phyloP scores from a whole-genome alignment of 108 stramenopile species.

The Ochromonas danica region DNA sequence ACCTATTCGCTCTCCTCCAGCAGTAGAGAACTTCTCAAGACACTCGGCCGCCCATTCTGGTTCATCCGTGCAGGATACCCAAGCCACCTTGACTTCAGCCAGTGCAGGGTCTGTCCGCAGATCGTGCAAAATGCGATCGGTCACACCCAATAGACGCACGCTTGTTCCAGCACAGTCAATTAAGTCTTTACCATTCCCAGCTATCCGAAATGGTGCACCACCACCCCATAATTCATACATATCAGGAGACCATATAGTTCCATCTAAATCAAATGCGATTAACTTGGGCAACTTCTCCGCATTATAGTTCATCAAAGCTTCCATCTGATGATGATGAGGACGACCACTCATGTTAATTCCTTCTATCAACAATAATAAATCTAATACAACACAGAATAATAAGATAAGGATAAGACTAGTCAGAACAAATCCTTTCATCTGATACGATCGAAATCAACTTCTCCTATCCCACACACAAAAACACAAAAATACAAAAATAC shows the following conservation, averaged over 20 bases:
- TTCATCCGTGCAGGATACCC: conserved; percentile 33
- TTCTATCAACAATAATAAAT: no score
- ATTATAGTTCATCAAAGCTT: no score
- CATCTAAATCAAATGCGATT: conserved; percentile 67
- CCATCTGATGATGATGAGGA: no score
- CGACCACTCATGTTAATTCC: no score
- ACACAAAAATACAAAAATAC: no score
- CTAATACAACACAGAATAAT: no score
- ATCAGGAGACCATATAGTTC: conserved; percentile 59
- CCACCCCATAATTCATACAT: conserved; percentile 56
- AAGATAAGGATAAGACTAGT: no score
- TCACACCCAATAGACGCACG: conserved; percentile 7
- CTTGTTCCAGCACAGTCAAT: not conserved
- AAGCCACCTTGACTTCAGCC: conserved; percentile 17
- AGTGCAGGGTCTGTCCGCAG: not conserved
- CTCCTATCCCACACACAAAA: no score
- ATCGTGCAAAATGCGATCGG: not conserved
- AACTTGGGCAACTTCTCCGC: conserved; percentile 48
- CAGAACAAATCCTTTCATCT: no score
- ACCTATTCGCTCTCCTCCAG: not conserved
- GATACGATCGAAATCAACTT: no score
- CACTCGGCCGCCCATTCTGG: conserved; percentile 33
- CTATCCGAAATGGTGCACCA: conserved; percentile 42
- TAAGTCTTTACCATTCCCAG: not conserved
- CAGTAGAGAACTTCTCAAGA: conserved; percentile 31